These are phyloP conservation scores for Trametes cubensis DNA, from an alignment of 768 basidiomycete genomes.

Conservation along the genomic window DNA sequence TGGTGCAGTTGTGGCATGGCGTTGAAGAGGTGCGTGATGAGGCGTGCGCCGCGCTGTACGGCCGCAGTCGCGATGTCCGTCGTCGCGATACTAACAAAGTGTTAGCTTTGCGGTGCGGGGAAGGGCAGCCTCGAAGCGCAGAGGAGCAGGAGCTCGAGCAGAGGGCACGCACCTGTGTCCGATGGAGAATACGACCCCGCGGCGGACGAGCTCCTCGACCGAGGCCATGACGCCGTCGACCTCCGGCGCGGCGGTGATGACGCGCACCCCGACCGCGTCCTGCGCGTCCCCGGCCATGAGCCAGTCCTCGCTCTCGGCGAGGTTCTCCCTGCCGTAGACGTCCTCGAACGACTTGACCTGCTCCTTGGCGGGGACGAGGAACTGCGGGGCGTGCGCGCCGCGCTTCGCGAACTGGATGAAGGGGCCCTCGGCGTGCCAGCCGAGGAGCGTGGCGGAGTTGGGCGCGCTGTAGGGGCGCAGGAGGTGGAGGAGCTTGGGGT, in stretches of 20 bases:
- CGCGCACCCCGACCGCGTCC: constrained; percentile 59
- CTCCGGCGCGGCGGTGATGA: constrained; percentile 89
- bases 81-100: constrained; percentile 60
- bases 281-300: constrained; percentile 46
- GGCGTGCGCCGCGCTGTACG: constrained; percentile 71
- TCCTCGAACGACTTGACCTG: constrained; percentile 71
- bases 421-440: constrained; percentile 92
- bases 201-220: constrained; percentile 56
- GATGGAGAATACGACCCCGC: constrained; percentile 81
- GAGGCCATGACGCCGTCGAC: constrained; percentile 79
- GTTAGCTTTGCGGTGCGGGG: constrained; percentile 10
- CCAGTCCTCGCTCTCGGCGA: constrained; percentile 70
- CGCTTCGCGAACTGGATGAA: constrained; percentile 83
- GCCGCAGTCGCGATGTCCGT: constrained; percentile 74
- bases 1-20: constrained; percentile 92
- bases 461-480: constrained; percentile 68
- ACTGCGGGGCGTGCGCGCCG: constrained; percentile 76
- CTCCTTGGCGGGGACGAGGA: constrained; percentile 62
- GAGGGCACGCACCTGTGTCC: constrained; percentile 71
- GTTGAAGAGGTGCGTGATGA: constrained; percentile 93
- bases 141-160: no score
- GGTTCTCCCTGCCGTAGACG: constrained; percentile 70
- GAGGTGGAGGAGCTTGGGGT: constrained; percentile 68
- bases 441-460: constrained; percentile 71
- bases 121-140: no score